These are phyloP conservation scores for Phytophthora pseudosyringae DNA, from an alignment of 352 stramenopile species.

Conservation along the genomic window DNA sequence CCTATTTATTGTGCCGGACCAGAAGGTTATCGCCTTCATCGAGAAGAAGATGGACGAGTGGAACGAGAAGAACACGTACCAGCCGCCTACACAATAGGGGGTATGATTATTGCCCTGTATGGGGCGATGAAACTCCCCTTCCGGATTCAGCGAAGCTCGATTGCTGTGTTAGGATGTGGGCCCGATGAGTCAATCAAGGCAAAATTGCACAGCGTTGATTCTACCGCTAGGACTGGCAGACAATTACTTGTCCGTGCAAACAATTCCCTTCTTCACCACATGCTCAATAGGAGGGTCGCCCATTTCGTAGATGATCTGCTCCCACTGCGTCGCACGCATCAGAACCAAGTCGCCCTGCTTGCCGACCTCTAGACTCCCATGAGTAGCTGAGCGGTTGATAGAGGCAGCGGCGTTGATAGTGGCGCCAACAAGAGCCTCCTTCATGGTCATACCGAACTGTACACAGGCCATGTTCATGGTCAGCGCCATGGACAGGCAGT, in stretches of 20 bases:
- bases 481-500: conserved; percentile 87
- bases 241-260: conserved; percentile 31
- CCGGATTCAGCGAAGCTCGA: not conserved
- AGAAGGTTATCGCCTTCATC: conserved; percentile 84
- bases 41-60: conserved; percentile 92
- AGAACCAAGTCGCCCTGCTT: conserved; percentile 78
- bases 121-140: not conserved
- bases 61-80: conserved; percentile 91
- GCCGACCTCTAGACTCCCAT: conserved; percentile 81
- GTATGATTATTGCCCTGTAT: not conserved
- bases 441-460: conserved; percentile 87
- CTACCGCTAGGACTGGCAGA: not conserved
- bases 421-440: conserved; percentile 79
- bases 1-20: conserved; percentile 87
- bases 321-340: conserved; percentile 75
- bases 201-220: conserved; percentile 9
- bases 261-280: conserved; percentile 76
- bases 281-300: conserved; percentile 77
- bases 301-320: conserved; percentile 90
- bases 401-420: conserved; percentile 88
- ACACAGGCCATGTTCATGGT: conserved; percentile 91
- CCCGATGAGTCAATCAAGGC: conserved; percentile 6
- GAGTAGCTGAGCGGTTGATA: conserved; percentile 72
- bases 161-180: not conserved
- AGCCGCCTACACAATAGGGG: conserved; percentile 62